Base-by-base conservation (phyloP, 148 eudicot genomes). In the Talinum fruticosum region DNA sequence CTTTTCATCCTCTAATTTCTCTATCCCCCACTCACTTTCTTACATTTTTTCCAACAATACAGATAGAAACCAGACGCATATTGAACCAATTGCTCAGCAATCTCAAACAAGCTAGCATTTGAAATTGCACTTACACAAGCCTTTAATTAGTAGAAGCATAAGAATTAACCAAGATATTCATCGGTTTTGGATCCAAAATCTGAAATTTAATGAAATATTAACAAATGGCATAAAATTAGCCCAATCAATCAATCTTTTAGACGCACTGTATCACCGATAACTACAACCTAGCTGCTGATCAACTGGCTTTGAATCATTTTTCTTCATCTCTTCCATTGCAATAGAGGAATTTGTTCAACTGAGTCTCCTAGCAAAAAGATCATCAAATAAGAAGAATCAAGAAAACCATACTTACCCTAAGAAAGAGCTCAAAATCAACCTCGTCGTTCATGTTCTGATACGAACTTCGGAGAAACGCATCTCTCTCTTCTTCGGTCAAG, bases 361-460 rank as follows among this genome's bases (percentile, higher is more conserved):
- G 35, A 45, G 45, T 16, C 28, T 23, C 3, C 14, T 19, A 66
- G 61, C 57, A 65, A 32, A 37, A 24, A 78, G 41, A 33, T 38
- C 44, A 30, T 65, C 28, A 57, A 45, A 44, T 30, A 67, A 44
- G 49, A 32, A 67, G 30, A 7, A 66, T 19, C 2, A 10, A 51
- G 2, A 71, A 15, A 78, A 29, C 15, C 57, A 32, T 1, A 70
- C 76, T 83, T 85, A 96, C 99, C 89, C 88, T 83, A 54, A 96
- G 94, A 89, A 93, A 96, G 53, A 91, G 90, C 85, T 96, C 99
- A 69, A 96, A 96, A 91, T 96, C 98, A 64, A 93, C 99, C 28
- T 91, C 92, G 49, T 89, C 85, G 29, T 80, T 86, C 85, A 91
- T 37, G 78, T 83, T 86, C 81, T 90, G 80, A 73, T 89, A 93